These are phyloP conservation scores for Trichosporon sp. DNA, from an alignment of 1,284 basidiomycete species.

Conservation along the genomic window DNA sequence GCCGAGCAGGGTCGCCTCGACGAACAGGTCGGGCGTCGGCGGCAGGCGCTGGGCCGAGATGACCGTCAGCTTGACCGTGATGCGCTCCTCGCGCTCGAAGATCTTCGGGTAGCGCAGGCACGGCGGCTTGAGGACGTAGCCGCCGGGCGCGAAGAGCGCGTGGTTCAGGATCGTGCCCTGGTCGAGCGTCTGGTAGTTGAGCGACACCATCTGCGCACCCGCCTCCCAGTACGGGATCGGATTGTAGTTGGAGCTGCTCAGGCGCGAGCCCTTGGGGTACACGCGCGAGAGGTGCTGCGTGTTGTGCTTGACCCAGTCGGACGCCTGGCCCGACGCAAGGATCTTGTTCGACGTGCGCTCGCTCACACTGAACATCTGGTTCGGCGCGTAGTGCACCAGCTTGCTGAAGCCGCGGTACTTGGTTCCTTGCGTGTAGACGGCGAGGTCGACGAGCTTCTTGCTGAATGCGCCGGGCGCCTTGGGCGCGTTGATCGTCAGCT, in stretches of 20 bases:
- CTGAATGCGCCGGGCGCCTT: conserved; percentile 60
- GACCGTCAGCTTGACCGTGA: conserved; percentile 54
- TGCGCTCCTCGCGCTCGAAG: conserved; percentile 59
- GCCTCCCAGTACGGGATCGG: conserved; percentile 86
- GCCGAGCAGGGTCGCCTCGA: conserved; percentile 31
- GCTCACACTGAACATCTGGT: conserved; percentile 90
- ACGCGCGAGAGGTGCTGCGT: conserved; percentile 78
- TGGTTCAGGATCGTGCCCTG: conserved; percentile 62
- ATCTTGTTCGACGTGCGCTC: conserved; percentile 66
- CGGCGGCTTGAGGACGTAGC: conserved; percentile 86
- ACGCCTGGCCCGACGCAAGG: conserved; percentile 52
- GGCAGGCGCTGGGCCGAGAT: conserved; percentile 94
- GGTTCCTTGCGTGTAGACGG: conserved; percentile 94
- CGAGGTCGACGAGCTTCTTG: conserved; percentile 63
- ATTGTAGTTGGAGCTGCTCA: conserved; percentile 83
- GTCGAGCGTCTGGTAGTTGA: conserved; percentile 98
- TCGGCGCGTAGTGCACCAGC: conserved; percentile 76
- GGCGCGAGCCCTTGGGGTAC: conserved; percentile 79
- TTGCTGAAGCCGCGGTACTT: conserved; percentile 90
- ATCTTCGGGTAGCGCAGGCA: conserved; percentile 62
- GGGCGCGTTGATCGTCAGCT: conserved; percentile 26
- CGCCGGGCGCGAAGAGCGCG: conserved; percentile 85
- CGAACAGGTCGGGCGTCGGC: conserved; percentile 59
- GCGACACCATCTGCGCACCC: conserved; percentile 88
- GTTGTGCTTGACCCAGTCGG: conserved; percentile 84